Percentiles rank a stretch among this genome's conserved stretches.
These are phyloP conservation scores for Hypoxylon perforatum DNA, from an alignment of 495 filamentous ascomycete genomes.

Conservation along the genomic window DNA sequence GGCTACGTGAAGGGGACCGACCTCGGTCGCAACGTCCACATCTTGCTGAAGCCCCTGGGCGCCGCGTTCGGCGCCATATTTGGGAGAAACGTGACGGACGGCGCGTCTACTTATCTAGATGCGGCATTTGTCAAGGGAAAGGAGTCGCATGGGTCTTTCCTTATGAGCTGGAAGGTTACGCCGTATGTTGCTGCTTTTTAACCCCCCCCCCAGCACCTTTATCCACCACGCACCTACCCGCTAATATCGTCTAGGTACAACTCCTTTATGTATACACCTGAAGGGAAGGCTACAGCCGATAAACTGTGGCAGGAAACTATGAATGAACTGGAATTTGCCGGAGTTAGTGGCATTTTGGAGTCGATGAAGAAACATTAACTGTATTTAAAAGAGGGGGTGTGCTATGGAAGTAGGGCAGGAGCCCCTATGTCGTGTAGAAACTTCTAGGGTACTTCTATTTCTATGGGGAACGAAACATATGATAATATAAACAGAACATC, in stretches of 20 bases:
- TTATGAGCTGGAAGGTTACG: slow-evolving; percentile 55
- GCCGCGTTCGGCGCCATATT: slow-evolving; percentile 38
- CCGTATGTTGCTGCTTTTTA: slow-evolving; percentile 47
- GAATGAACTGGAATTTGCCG: slow-evolving; percentile 54
- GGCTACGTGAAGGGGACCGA: slow-evolving; percentile 58
- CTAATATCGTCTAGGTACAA: slow-evolving; percentile 24
- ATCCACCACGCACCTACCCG: slow-evolving; percentile 1
- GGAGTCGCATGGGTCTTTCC: slow-evolving; percentile 56
- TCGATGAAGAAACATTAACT: slow-evolving; percentile 22
- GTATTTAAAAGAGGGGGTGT: too few relatives aligned
- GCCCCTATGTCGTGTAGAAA: too few relatives aligned
- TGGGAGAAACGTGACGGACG: slow-evolving; percentile 45
- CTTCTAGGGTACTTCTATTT: too few relatives aligned
- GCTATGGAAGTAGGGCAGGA: too few relatives aligned
- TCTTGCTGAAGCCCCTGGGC: slow-evolving; percentile 25
- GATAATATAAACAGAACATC: too few relatives aligned
- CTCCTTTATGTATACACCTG: slow-evolving; percentile 48
- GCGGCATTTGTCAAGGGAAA: slow-evolving; percentile 53
- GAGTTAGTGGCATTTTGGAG: slow-evolving; percentile 48
- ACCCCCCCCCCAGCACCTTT: too few relatives aligned
- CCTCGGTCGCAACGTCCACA: slow-evolving; percentile 46
- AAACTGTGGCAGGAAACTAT: slow-evolving; percentile 57
- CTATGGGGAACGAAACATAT: too few relatives aligned
- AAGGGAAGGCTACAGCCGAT: slow-evolving; percentile 50
- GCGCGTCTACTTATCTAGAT: slow-evolving; percentile 56